Base-by-base conservation (phyloP, 2,329 filamentous ascomycete genomes). In the Ophiosphaerella herpotricha region DNA sequence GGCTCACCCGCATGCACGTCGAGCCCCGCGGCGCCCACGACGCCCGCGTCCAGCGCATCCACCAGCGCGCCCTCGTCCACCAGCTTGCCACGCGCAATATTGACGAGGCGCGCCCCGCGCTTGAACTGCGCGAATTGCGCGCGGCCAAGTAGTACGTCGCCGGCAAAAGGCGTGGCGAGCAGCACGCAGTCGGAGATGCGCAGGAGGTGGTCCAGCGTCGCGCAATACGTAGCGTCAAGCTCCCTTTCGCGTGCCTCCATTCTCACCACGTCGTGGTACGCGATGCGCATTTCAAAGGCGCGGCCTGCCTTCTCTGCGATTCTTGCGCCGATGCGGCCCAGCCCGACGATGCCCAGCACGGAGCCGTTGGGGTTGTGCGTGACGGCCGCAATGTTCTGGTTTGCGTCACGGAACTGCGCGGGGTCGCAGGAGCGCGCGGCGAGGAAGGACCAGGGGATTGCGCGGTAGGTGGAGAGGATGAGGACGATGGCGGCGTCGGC, bases 401-500 rank as follows among this genome's bases (percentile, higher is more conserved):
- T 87, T 50, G 86, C 85, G 53, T 81, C 74, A 18, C 71, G 68
- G 67, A 89, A 90, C 11, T 74, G 58, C 0, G 66, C 55, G 0
- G 76, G 63, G 46, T 77, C 71, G 13, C 73, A 67, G 3, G 76
- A 75, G 3, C 78, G 69, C 0, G 85, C 85, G 1, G 85, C 82
- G 1, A 77, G 65, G 43, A 83, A 80, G 54, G 82, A 86, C 82
- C 86, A 89, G 1, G 83, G 78, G 11, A 91, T 80, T 39, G 83
- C 79, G 43, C 88, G 85, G 75, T 90, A 91, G 12, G 83, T 85
- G 7, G 82, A 82, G 42, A 91, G 81, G 58, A 91, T 82, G 60
- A 88, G 80, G 63, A 85, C 85, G 35, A 89, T 77, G 14, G 86
- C 84, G 54, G 88, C 84, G 69, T 91, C 88, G 43, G 87, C 87